These are phyloP conservation scores for Lepidium sativum DNA, from an alignment of 345 rosid species.

Conservation along the genomic window DNA sequence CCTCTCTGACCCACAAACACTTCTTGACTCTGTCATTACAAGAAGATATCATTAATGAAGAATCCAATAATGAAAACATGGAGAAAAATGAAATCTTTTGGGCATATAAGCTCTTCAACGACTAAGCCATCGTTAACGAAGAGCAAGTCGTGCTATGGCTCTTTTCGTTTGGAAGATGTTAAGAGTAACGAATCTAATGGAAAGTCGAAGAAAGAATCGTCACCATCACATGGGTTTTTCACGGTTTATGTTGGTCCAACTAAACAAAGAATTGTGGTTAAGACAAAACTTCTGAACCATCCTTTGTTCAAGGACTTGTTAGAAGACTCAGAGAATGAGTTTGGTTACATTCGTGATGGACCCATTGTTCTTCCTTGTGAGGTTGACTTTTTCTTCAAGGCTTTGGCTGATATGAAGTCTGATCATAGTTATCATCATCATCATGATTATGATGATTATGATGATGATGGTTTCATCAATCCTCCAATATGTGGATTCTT, in stretches of 20 bases:
- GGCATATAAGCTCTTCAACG: slow-evolving; percentile 3
- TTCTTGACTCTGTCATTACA: slow-evolving; percentile 4
- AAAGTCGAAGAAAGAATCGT: slow-evolving; percentile 14
- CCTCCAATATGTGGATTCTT: slow-evolving; percentile 17
- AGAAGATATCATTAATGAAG: slow-evolving; percentile 28
- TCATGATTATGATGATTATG: background rate
- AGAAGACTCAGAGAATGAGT: slow-evolving; percentile 69
- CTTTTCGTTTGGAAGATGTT: background rate
- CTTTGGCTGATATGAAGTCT: slow-evolving; percentile 46
- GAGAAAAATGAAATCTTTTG: slow-evolving; percentile 45
- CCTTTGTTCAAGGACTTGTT: slow-evolving; percentile 61
- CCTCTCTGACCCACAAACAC: slow-evolving; percentile 2
- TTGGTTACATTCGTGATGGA: slow-evolving; percentile 49
- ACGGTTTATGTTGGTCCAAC: slow-evolving; percentile 66
- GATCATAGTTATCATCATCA: background rate
- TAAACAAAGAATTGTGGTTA: slow-evolving; percentile 44
- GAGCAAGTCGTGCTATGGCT: slow-evolving; percentile 46
- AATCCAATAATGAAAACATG: slow-evolving; percentile 47
- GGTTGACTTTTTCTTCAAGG: slow-evolving; percentile 51
- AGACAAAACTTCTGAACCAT: slow-evolving; percentile 48
- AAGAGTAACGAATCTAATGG: background rate
- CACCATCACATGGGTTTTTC: slow-evolving; percentile 51
- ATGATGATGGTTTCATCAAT: slow-evolving; percentile 7
- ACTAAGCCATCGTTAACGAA: slow-evolving; percentile 15
- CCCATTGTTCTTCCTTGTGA: slow-evolving; percentile 73